Percentiles rank a stretch among this genome's conserved stretches.
These are phyloP conservation scores for Acacia confusa DNA, from an alignment of 306 rosid species.

Conservation along the genomic window DNA sequence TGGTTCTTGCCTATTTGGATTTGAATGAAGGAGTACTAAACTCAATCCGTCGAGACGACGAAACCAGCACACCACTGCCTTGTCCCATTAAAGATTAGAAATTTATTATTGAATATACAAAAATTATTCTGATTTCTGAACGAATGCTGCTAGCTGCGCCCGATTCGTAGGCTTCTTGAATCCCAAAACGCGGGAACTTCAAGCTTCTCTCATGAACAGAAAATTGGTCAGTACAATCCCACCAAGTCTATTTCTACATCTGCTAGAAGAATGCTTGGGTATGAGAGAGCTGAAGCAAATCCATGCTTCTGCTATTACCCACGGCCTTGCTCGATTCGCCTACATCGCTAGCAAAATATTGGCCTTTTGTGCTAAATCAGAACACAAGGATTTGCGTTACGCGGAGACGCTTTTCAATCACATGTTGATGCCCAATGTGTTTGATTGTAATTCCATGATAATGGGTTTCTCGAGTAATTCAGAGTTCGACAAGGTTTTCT, in stretches of 20 bases:
- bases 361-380: conserved; percentile 29
- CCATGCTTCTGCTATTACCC: conserved; percentile 42
- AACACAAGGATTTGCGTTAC: conserved; percentile 5
- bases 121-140: neutral
- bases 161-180: neutral
- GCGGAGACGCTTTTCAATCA: conserved; percentile 37
- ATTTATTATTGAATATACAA: no score
- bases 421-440: conserved; percentile 32
- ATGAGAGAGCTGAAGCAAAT: conserved; percentile 36
- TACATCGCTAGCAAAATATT: conserved; percentile 42
- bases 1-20: no score
- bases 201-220: conserved; percentile 4
- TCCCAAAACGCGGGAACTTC: neutral
- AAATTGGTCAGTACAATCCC: neutral
- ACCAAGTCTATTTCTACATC: conserved; percentile 20
- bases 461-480: conserved; percentile 13
- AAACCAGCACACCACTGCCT: neutral
- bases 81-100: no score
- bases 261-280: conserved; percentile 29
- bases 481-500: conserved; percentile 17
- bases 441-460: conserved; percentile 43
- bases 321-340: conserved; percentile 36
- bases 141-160: neutral
- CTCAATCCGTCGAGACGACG: neutral
- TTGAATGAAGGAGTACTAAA: no score